Conservation (phyloP, 352 stramenopile species). For the Phytophthora foliorum region DNA sequence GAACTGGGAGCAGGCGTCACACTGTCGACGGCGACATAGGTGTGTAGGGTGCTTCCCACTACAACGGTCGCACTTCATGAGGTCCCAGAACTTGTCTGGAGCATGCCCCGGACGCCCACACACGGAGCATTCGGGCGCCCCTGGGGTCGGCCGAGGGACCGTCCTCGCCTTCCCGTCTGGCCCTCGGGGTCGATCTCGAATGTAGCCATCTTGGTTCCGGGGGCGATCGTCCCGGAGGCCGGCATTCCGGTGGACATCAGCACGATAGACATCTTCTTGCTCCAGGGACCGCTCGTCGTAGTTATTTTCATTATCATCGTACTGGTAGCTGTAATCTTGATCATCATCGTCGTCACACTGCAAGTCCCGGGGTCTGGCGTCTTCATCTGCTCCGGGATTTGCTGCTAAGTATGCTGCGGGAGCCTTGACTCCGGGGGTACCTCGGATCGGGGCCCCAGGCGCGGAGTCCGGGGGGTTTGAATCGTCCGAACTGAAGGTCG, state of each 20-base stretch:
- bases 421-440: background rate
- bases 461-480: background rate
- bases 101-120: background rate
- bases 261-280: constrained; percentile 1
- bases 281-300: background rate
- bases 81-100: background rate
- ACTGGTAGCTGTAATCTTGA: background rate
- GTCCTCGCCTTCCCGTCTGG: background rate
- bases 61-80: constrained; percentile 11
- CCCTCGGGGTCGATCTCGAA: background rate
- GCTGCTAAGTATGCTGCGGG: background rate
- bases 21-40: background rate
- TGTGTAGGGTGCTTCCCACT: constrained; percentile 1
- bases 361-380: background rate
- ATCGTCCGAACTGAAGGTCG: constrained; percentile 3
- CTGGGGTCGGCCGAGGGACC: background rate
- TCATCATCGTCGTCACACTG: constrained; percentile 1
- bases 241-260: background rate
- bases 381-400: too few species aligned
- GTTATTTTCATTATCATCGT: background rate
- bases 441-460: background rate
- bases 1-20: background rate
- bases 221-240: background rate
- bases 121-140: background rate
- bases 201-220: too few species aligned